Conservation (phyloP, 2,329 filamentous ascomycete species). For the Geosmithia flava region DNA sequence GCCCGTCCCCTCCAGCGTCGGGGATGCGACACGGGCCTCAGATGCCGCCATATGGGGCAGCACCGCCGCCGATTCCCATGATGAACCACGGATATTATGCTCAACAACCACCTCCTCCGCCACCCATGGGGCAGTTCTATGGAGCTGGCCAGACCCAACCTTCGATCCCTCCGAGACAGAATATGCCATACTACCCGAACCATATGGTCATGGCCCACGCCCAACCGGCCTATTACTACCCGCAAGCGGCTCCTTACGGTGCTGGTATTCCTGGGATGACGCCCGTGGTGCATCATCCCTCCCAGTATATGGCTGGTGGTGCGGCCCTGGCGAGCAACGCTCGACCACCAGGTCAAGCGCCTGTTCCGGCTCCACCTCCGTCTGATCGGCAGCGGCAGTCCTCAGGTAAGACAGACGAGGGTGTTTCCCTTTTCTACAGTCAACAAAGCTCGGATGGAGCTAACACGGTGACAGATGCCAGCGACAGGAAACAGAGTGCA, state of each 20-base stretch:
- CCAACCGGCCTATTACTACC: conserved; percentile 33
- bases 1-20: conserved; percentile 19
- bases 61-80: conserved; percentile 21
- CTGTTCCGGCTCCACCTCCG: not conserved
- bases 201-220: conserved; percentile 28
- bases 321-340: conserved; percentile 10
- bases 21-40: conserved; percentile 24
- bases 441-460: not conserved
- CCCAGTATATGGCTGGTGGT: conserved; percentile 19
- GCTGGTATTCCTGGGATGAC: conserved; percentile 17
- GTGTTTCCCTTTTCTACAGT: not conserved
- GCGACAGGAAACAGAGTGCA: conserved; percentile 8
- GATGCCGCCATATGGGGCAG: conserved; percentile 26
- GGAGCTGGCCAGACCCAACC: conserved; percentile 19
- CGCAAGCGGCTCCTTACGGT: conserved; percentile 22
- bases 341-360: conserved; percentile 4
- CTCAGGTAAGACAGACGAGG: not conserved
- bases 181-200: conserved; percentile 29
- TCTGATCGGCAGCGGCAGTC: not conserved
- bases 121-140: conserved; percentile 31
- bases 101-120: conserved; percentile 27
- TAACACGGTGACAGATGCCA: not conserved
- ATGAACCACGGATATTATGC: conserved; percentile 33
- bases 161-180: conserved; percentile 21
- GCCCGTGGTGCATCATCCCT: conserved; percentile 16